Evolutionary conservation across 1,139 yeast species (phyloP).

Genomic region (Pichia sp.): DNA sequence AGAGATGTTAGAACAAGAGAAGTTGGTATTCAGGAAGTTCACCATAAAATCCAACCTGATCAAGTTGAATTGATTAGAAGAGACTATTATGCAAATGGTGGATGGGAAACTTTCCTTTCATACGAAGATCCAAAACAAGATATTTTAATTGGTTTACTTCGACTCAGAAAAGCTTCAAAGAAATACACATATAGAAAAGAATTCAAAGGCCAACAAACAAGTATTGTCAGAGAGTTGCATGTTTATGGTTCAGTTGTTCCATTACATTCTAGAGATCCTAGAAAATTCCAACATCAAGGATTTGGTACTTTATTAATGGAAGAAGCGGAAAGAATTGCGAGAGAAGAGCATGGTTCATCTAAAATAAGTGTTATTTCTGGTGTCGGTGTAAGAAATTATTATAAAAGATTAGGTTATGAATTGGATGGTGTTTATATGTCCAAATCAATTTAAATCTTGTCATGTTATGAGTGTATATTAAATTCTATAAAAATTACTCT

Average conservation of each 20-base stretch:
- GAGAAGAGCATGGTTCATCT: constrained; percentile 87
- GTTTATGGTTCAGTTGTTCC: constrained; percentile 98
- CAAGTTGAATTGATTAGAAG: constrained; percentile 93
- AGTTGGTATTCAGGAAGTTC: constrained; percentile 98
- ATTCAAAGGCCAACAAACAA: constrained; percentile 74
- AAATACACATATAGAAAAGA: constrained; percentile 89
- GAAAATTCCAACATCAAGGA: constrained; percentile 98
- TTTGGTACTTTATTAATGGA: constrained; percentile 97
- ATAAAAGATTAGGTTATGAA: constrained; percentile 82
- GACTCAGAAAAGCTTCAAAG: constrained; percentile 84
- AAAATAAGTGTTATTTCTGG: constrained; percentile 95
- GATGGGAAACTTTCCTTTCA: constrained; percentile 96
- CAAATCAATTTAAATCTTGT: constrained; percentile 29
- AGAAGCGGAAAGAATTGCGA: constrained; percentile 93
- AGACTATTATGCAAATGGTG: constrained; percentile 96
- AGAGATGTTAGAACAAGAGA: constrained; percentile 98
- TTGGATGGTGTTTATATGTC: constrained; percentile 98
- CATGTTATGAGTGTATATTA: no score
- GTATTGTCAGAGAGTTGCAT: constrained; percentile 91
- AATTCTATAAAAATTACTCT: no score
- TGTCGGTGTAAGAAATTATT: constrained; percentile 95
- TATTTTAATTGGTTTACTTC: constrained; percentile 80
- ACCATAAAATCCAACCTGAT: constrained; percentile 94
- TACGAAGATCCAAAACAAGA: constrained; percentile 98
- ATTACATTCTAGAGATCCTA: constrained; percentile 92